Base-by-base conservation (phyloP, 2,329 filamentous ascomycete genomes). In the Tolypocladium tropicale region DNA sequence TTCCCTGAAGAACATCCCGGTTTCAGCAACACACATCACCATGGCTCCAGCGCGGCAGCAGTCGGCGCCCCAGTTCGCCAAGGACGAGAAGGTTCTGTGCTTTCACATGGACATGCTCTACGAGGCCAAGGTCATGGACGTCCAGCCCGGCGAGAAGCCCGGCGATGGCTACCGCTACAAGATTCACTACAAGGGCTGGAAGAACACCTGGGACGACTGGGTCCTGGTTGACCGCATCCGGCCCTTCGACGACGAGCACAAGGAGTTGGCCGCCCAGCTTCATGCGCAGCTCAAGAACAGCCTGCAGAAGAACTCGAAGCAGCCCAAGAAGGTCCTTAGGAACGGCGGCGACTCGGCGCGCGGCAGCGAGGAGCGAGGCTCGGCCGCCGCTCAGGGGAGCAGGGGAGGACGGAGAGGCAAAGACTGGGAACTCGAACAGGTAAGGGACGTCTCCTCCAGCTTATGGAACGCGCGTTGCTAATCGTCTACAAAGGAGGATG, bases 171-270 rank as follows among this genome's bases (percentile, higher is more conserved):
- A 84, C 68, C 84, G 90, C 70, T 99, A 95, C 76, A 89, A 89
- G 68, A 89, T 99, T 55, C 94, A 99, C 74, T 99, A 99, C 78
- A 97, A 97, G 74, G 94, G 94, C 67, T 99, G 94, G 94, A 99
- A 99, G 79, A 92, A 93, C 72, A 96, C 91, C 80, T 99, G 94
- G 94, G 94, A 99, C 75, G 94, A 99, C 75, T 97, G 93, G 93
- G 94, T 97, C 49, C 84, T 89, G 25, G 86, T 91, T 72, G 93
- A 97, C 70, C 89, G 94, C 62, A 86, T 99, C 59, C 87, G 92
- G 68, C 96, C 96, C 75, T 88, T 93, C 70, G 96, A 86, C 53
- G 90, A 95, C 56, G 94, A 97, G 74, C 96, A 97, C 74, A 89
- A 90, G 68, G 90, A 95, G 68, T 81, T 99, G 39, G 91, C 93